Base-by-base conservation (phyloP, 2,329 filamentous ascomycete species). In the Trichoderma gracile region DNA sequence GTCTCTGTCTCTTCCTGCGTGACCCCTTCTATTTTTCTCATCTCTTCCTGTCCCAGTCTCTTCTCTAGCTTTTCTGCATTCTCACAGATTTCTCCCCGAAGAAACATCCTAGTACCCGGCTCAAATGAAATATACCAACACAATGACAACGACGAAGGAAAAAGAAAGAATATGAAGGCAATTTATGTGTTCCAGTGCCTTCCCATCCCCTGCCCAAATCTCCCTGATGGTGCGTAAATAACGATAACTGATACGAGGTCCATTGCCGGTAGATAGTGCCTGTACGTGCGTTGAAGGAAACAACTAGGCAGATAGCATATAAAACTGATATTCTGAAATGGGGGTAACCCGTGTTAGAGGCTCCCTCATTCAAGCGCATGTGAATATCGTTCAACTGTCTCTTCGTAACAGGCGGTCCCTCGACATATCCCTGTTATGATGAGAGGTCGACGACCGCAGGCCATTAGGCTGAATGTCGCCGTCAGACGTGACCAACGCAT, bases 401-500 rank as follows among this genome's bases (percentile, higher is more conserved):
- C 21, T 15, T 25, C 23, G 40, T 19, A 14, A 23, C 8, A 25
- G 62, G 15, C 67, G 56, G 43, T 54, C 23, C 59, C 60, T 42
- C 33, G 43, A 43, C 19, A 43, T 50, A 57, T 49, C 53, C 58
- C 50, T 61, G 4, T 46, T 54, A 5, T 56, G 52, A 46, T 69
- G 62, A 46, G 69, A 56, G 33, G 65, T 53, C 64, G 70, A 63
- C 30, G 69, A 21, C 17, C 73, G 71, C 6, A 75, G 69, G 45
- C 74, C 40, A 10, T 52, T 77, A 5, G 79, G 73, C 58, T 80
- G 72, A 33, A 77, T 71, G 60, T 80, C 78, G 5, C 78, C 78
- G 40, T 81, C 78, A 2, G 76, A 72, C 1, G 78, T 78, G 43
- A 79, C 72, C 1, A 78, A 68, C 10, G 75, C 75, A 21, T 78